Percentiles rank a stretch among this genome's conserved stretches.
phyloP scores from a whole-genome alignment of 176 grass and related monocot species.

The Musa troglodytarum region DNA sequence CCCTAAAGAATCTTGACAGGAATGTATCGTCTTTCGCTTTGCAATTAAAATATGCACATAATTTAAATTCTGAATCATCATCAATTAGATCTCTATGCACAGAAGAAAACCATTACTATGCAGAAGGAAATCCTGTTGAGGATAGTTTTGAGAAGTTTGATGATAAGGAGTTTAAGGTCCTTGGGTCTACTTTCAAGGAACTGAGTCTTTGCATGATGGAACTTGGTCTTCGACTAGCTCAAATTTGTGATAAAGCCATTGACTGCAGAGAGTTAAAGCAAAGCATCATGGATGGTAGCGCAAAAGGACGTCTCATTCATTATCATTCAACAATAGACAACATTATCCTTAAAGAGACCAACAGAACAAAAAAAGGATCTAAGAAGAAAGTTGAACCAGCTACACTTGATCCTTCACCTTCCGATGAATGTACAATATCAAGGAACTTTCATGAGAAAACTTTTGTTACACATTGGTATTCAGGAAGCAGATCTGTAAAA shows the following conservation, averaged over 20 bases:
- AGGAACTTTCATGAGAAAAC: background rate
- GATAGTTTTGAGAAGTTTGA: constrained; percentile 15
- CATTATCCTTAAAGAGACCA: constrained; percentile 40
- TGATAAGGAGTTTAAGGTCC: constrained; percentile 31
- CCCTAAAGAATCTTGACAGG: constrained; percentile 56
- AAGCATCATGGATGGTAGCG: constrained; percentile 55
- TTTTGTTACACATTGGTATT: background rate
- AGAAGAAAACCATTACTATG: background rate
- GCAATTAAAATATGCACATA: constrained; percentile 33
- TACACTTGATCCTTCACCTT: background rate
- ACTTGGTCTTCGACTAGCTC: constrained; percentile 55
- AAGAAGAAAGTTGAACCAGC: constrained; percentile 5
- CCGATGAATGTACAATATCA: background rate
- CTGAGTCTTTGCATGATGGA: constrained; percentile 77
- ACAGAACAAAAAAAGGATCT: constrained; percentile 10
- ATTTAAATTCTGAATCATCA: background rate
- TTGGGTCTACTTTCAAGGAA: constrained; percentile 43
- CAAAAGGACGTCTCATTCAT: constrained; percentile 82
- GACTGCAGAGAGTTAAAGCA: constrained; percentile 45
- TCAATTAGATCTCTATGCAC: background rate
- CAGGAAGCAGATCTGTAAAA: background rate
- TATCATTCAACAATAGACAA: constrained; percentile 71
- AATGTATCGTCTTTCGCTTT: constrained; percentile 52
- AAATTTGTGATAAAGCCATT: constrained; percentile 56
- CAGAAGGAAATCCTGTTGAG: background rate